phyloP scores from a whole-genome alignment of 2,329 filamentous ascomycete genomes.

The Myrmaecium sp. region DNA sequence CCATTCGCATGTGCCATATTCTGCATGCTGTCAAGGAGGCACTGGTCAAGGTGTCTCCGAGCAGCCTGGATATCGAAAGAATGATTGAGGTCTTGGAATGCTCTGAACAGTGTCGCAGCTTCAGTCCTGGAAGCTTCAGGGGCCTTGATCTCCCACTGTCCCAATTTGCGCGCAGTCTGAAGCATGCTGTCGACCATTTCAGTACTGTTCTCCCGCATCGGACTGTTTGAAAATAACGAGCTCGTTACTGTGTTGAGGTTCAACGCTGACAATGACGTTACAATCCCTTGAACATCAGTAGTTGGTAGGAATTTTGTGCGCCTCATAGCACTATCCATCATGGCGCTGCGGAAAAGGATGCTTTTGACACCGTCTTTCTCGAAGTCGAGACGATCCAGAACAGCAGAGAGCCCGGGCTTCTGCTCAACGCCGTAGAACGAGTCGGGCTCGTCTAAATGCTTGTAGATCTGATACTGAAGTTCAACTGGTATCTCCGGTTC shows the following conservation, averaged over 20 bases:
- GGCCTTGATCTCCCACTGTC: slow-evolving; percentile 80
- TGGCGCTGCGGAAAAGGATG: slow-evolving; percentile 76
- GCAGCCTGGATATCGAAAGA: slow-evolving; percentile 40
- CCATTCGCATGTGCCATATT: slow-evolving; percentile 38
- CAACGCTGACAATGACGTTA: slow-evolving; percentile 61
- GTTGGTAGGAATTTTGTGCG: slow-evolving; percentile 37
- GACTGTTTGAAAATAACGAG: slow-evolving; percentile 54
- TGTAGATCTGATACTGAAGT: slow-evolving; percentile 66
- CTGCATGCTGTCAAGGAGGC: slow-evolving; percentile 36
- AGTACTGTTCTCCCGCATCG: slow-evolving; percentile 39
- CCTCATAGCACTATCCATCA: slow-evolving; percentile 72
- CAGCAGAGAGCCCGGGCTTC: slow-evolving; percentile 55
- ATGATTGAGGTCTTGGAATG: slow-evolving; percentile 62
- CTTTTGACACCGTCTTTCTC: slow-evolving; percentile 78
- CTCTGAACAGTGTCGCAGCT: slow-evolving; percentile 57
- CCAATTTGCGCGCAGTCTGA: slow-evolving; percentile 62
- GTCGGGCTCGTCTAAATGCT: slow-evolving; percentile 88
- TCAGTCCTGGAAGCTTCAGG: slow-evolving; percentile 46
- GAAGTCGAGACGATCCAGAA: slow-evolving; percentile 72
- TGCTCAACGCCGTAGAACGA: slow-evolving; percentile 86
- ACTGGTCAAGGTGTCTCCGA: slow-evolving; percentile 42
- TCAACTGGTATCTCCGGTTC: slow-evolving; percentile 38
- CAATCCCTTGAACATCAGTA: slow-evolving; percentile 49
- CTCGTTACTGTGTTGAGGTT: slow-evolving; percentile 77
- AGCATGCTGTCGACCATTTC: slow-evolving; percentile 56